phyloP scores from a whole-genome alignment of 768 basidiomycete genomes.

The Boletus rufocinnamomeus region DNA sequence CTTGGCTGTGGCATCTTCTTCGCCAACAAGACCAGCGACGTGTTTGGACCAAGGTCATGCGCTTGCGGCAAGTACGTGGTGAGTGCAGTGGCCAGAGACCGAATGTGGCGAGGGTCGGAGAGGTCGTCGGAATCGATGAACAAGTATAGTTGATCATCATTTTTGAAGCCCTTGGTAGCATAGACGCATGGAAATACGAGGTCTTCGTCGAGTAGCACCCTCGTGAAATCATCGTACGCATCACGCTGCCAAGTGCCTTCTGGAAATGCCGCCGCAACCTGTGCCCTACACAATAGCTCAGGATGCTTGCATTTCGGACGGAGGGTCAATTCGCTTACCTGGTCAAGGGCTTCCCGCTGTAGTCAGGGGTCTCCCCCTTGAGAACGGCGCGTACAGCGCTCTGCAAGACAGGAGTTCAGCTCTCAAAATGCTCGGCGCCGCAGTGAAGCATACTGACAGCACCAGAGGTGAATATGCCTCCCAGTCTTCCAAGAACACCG shows the following conservation, averaged over 20 bases:
- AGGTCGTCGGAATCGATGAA: constrained; percentile 28
- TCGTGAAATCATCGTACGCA: constrained; percentile 23
- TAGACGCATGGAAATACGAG: constrained; percentile 26
- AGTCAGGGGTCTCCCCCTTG: not conserved
- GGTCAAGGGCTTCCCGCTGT: constrained; percentile 18
- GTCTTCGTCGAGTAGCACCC: constrained; percentile 24
- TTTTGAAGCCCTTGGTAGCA: constrained; percentile 27
- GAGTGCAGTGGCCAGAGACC: constrained; percentile 19
- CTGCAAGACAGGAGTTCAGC: constrained; percentile 5
- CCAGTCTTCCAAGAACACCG: constrained; percentile 8
- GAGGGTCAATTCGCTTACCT: constrained; percentile 2
- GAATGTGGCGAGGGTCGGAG: constrained; percentile 23
- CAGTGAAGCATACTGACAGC: constrained; percentile 7
- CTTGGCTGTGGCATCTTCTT: constrained; percentile 12
- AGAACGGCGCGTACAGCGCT: constrained; percentile 1
- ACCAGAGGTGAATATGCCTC: constrained; percentile 1
- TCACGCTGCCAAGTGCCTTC: constrained; percentile 23
- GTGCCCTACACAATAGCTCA: constrained; percentile 11
- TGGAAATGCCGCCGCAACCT: constrained; percentile 13
- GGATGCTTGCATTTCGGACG: not conserved
- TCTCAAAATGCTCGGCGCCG: not conserved
- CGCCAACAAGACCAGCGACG: constrained; percentile 22
- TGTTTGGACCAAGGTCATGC: constrained; percentile 22
- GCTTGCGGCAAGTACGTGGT: constrained; percentile 19
- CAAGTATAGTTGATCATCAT: constrained; percentile 22